These are phyloP conservation scores for Naganishia friedmannii DNA, from an alignment of 768 basidiomycete genomes.

Conservation along the genomic window DNA sequence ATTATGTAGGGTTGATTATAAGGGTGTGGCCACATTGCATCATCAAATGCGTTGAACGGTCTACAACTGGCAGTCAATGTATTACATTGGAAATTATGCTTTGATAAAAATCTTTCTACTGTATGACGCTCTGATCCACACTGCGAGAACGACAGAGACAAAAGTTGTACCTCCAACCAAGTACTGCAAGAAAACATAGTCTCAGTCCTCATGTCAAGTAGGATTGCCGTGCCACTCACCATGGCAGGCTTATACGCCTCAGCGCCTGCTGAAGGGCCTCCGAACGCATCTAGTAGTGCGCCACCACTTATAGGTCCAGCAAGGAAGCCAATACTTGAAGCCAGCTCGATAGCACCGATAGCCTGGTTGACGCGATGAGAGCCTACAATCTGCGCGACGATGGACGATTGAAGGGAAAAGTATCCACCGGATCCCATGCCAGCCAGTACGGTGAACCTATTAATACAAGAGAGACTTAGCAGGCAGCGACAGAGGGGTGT, in stretches of 20 bases:
- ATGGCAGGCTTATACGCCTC: constrained; percentile 34
- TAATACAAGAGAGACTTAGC: not conserved
- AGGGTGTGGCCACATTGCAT: too few relatives aligned
- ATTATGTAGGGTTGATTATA: too few relatives aligned
- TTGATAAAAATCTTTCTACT: constrained; percentile 16
- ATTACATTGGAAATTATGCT: not conserved
- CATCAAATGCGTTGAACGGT: too few relatives aligned
- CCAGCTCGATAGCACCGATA: constrained; percentile 31
- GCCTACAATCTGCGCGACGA: constrained; percentile 33
- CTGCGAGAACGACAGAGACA: constrained; percentile 15
- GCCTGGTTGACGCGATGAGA: constrained; percentile 30
- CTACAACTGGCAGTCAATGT: too few relatives aligned
- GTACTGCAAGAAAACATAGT: not conserved
- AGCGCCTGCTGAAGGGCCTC: constrained; percentile 30
- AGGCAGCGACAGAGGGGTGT: not conserved
- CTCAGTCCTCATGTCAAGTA: too few relatives aligned
- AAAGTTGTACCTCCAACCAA: constrained; percentile 26
- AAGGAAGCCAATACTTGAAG: constrained; percentile 31
- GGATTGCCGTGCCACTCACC: constrained; percentile 11
- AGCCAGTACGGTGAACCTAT: constrained; percentile 25
- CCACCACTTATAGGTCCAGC: constrained; percentile 36
- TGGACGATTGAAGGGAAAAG: constrained; percentile 34
- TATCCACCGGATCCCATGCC: constrained; percentile 35
- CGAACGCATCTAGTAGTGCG: constrained; percentile 34
- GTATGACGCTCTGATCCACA: constrained; percentile 24